Base-by-base conservation (phyloP, 192 early-diverging fungal species). In the Ambispora gerdemannii region DNA sequence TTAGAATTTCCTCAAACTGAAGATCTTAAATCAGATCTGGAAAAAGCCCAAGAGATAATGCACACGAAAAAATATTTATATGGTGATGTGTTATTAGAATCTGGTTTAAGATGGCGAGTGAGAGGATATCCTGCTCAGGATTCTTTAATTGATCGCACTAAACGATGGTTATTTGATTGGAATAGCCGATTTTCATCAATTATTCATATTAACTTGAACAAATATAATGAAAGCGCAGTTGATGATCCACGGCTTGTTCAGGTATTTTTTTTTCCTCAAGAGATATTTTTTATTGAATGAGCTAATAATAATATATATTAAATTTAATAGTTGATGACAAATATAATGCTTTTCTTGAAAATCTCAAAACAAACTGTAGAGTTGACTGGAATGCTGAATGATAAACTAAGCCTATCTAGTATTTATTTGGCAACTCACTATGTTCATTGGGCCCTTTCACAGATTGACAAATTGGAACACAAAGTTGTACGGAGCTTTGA, bases 401-500 rank as follows among this genome's bases (percentile, higher is more conserved):
- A 63, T 36, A 22, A 63, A 63, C 34, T 63, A 13, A 47, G 20
- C n/a, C 25, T 27, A 47, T 38, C 61, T 11, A 63, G 35, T 63
- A 25, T 63, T 24, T 3, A 43, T 24, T 36, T 63, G 20, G 35
- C 61, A 7, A 63, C 61, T 38, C 43, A 10, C 20, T 63, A 63
- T 63, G 34, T 63, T 22, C 13, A 63, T 38, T 36, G 32, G 34
- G 32, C 20, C n/a, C 28, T 63, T 43, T 63, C 61, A 2, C 61
- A 63, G 28, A 63, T 63, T 36, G 61, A 38, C 19, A 63, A 38
- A 63, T 43, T 63, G 34, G 61, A 63, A 43, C 35, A 24, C 43
- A 63, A 63, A 63, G n/a, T 24, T 22, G n/a, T n/a, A n/a, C 61
- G 61, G 43, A 31, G 61, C 28, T 33, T 32, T 63, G 61, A 63